Conservation (phyloP, 176 grass and related monocot genomes). For the Poa pratensis region DNA sequence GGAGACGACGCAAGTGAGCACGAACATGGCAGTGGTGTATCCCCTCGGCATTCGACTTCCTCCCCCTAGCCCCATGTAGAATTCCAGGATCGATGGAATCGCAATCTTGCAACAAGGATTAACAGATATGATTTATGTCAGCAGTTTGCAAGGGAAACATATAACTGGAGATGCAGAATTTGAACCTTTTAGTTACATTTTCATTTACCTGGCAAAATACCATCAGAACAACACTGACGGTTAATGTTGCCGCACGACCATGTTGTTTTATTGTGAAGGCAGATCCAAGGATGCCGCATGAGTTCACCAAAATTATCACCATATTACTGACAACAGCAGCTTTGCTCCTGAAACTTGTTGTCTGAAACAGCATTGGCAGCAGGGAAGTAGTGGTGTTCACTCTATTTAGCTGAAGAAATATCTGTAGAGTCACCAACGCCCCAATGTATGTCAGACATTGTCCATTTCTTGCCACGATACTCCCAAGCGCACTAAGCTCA, state of each 20-base stretch:
- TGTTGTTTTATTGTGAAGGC: conserved; percentile 33
- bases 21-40: conserved; percentile 37
- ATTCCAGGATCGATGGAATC: conserved; percentile 44
- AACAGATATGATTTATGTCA: not conserved
- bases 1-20: conserved; percentile 48
- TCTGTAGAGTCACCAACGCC: conserved; percentile 39
- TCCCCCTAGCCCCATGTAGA: conserved; percentile 35
- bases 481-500: conserved; percentile 20
- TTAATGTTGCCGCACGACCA: conserved; percentile 37
- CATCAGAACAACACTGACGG: conserved; percentile 35
- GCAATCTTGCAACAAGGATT: conserved; percentile 37
- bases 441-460: conserved; percentile 39
- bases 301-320: conserved; percentile 46
- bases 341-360: conserved; percentile 39
- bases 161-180: not conserved
- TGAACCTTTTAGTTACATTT: not conserved
- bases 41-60: conserved; percentile 40
- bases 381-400: conserved; percentile 45
- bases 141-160: not conserved
- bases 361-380: conserved; percentile 46
- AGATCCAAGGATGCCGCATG: conserved; percentile 50
- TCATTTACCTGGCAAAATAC: conserved; percentile 55
- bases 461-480: conserved; percentile 34
- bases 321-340: conserved; percentile 37
- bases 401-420: conserved; percentile 37